Conservation (phyloP, 2,329 filamentous ascomycete genomes). For the Pseudocercospora macadamiae region DNA sequence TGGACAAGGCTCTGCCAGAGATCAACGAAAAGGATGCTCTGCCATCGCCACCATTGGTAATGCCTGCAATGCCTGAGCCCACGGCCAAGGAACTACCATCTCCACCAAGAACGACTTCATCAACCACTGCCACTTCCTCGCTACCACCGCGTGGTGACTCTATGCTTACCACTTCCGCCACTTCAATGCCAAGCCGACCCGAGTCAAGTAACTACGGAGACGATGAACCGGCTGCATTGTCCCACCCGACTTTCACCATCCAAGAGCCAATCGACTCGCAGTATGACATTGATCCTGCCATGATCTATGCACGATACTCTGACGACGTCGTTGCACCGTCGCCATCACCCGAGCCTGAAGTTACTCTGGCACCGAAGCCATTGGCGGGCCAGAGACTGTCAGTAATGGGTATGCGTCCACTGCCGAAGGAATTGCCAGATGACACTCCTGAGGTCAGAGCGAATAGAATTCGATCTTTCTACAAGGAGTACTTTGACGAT, state of each 20-base stretch:
- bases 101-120: slow-evolving; percentile 12
- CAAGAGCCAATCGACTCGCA: slow-evolving; percentile 27
- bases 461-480: slow-evolving; percentile 97
- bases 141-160: slow-evolving; percentile 32
- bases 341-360: slow-evolving; percentile 22
- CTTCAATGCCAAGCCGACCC: slow-evolving; percentile 22
- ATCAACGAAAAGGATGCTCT: slow-evolving; percentile 25
- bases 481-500: slow-evolving; percentile 99
- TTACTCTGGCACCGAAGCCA: slow-evolving; percentile 19
- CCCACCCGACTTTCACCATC: slow-evolving; percentile 21
- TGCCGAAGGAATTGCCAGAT: slow-evolving; percentile 82
- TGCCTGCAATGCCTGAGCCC: slow-evolving; percentile 22
- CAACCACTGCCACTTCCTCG: slow-evolving; percentile 14
- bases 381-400: slow-evolving; percentile 49
- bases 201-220: slow-evolving; percentile 37
- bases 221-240: slow-evolving; percentile 22
- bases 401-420: slow-evolving; percentile 69
- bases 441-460: slow-evolving; percentile 94
- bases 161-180: slow-evolving; percentile 18
- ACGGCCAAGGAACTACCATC: slow-evolving; percentile 25
- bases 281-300: slow-evolving; percentile 32
- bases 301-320: slow-evolving; percentile 32
- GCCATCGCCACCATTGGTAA: slow-evolving; percentile 5
- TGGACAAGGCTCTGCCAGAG: slow-evolving; percentile 25
- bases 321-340: slow-evolving; percentile 22